Conservation (phyloP, 352 stramenopile species). For the Thalassiosira ordinaria region DNA sequence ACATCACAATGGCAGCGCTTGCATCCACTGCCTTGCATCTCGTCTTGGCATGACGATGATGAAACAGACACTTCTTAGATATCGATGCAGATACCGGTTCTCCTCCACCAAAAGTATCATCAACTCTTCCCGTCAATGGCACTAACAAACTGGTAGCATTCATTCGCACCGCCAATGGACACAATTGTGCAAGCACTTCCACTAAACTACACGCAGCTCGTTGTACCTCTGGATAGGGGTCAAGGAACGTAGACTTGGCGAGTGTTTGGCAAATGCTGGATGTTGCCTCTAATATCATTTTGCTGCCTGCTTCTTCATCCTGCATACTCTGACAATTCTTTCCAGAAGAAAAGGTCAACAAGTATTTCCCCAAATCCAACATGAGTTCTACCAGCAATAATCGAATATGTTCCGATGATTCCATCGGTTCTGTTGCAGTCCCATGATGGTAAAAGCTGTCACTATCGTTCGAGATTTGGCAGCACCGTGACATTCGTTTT, state of each 20-base stretch:
- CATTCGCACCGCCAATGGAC: constrained; percentile 32
- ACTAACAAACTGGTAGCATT: constrained; percentile 35
- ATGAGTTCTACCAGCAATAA: constrained; percentile 44
- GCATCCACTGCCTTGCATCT: constrained; percentile 37
- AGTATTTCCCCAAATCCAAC: constrained; percentile 28
- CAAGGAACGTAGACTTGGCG: constrained; percentile 27
- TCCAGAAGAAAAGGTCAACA: constrained; percentile 1
- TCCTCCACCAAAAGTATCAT: constrained; percentile 4
- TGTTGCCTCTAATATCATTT: constrained; percentile 27
- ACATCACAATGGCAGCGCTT: constrained; percentile 45
- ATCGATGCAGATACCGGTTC: not conserved
- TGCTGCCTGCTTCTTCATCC: constrained; percentile 10
- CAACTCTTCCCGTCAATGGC: constrained; percentile 30
- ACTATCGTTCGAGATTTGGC: not conserved
- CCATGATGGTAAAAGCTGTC: constrained; percentile 5
- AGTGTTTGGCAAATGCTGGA: constrained; percentile 43
- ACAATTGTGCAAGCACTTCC: constrained; percentile 27
- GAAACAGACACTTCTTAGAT: constrained; percentile 47
- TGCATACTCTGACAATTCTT: not conserved
- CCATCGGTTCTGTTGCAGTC: constrained; percentile 17
- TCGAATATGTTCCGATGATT: constrained; percentile 56
- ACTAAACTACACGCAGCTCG: constrained; percentile 43
- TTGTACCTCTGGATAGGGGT: constrained; percentile 50
- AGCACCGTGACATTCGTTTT: constrained; percentile 19
- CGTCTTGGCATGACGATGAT: constrained; percentile 51